phyloP scores from a whole-genome alignment of 2,329 filamentous ascomycete species.

The Sporothrix globosa region DNA sequence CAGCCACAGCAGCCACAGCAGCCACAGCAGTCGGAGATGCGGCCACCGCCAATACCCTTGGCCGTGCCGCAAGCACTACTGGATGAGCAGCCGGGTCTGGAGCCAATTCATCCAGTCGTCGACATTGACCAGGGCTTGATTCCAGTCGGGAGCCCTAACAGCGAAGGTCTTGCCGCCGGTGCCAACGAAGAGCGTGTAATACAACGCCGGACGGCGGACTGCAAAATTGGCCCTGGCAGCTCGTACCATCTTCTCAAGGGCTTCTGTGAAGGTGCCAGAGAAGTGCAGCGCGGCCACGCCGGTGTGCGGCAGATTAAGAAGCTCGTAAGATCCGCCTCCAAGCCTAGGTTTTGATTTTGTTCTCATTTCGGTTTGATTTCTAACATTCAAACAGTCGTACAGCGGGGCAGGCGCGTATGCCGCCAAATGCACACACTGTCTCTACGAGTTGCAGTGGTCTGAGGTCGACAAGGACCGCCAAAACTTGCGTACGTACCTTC shows the following conservation, averaged over 20 bases:
- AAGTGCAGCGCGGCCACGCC: constrained; percentile 52
- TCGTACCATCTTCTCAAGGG: constrained; percentile 59
- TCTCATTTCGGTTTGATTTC: not conserved
- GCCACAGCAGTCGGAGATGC: not conserved
- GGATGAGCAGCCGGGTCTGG: constrained; percentile 30
- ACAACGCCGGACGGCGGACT: constrained; percentile 36
- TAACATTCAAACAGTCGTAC: constrained; percentile 35
- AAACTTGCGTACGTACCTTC: constrained; percentile 48
- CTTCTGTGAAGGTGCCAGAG: constrained; percentile 59
- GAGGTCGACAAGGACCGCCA: constrained; percentile 57
- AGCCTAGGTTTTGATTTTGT: not conserved
- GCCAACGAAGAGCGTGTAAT: not conserved
- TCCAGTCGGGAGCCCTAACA: constrained; percentile 31
- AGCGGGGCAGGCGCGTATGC: constrained; percentile 47
- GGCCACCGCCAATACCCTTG: not conserved
- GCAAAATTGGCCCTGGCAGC: constrained; percentile 50
- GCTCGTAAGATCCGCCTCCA: constrained; percentile 44
- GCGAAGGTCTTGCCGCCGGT: not conserved
- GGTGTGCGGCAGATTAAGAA: constrained; percentile 57
- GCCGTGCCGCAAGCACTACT: not conserved
- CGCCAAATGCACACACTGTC: constrained; percentile 57
- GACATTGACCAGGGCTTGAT: constrained; percentile 36
- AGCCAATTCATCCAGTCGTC: constrained; percentile 19
- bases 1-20: not conserved
- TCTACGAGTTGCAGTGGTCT: constrained; percentile 58